Evolutionary conservation across 1,139 yeast species (phyloP), one percentile per base, ranked within the genome.

Genomic region (Suhomyces yuchorum): DNA sequence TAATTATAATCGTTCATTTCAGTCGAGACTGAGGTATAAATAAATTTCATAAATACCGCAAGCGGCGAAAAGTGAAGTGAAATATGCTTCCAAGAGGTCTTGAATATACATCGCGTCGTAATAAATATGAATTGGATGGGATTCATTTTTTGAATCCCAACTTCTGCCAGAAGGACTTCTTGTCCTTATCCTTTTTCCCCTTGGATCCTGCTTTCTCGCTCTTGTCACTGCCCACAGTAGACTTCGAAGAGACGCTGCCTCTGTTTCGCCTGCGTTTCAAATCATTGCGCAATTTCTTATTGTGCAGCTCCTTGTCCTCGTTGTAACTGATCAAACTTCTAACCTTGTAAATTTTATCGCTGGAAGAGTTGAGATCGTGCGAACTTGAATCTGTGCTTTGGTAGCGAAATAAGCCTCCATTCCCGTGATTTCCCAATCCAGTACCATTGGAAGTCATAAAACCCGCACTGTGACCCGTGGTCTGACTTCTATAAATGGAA

Each of bases 301-400:
- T 68, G 61, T 55, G 67, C 46, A 51, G 53, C 42, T 61, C 66
- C 12, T 58, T 62, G 26, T 51, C 59, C 12, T 60, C 73, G 43
- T 63, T 65, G 51, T 68, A 67, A 40, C 71, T 56, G 42, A 56
- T 51, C 53, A 73, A 55, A 28, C 77, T 71, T 47, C 67, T 69
- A n/a, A 75, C 78, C 54, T 72, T 71, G 61, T 74, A 73, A 40
- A 71, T 65, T 11, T 58, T 54, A n/a, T 54, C 61, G 14, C 40
- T 50, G 12, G 46, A 46, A 9, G 47, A 42, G 12, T 20, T 37
- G n/a, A 26, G 36, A 19, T 48, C 51, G 17, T 44, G 48, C 6
- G 42, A 39, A 23, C 47, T 40, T 3, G 48, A 51, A 24, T 51
- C 54, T 4, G 41, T 28, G 34, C 56, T 50, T 8, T 30, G 40